Percentiles rank a stretch among this genome's conserved stretches.
Evolutionary conservation across 352 stramenopile genomes (phyloP).

Genomic region (Bremia lactucae): DNA sequence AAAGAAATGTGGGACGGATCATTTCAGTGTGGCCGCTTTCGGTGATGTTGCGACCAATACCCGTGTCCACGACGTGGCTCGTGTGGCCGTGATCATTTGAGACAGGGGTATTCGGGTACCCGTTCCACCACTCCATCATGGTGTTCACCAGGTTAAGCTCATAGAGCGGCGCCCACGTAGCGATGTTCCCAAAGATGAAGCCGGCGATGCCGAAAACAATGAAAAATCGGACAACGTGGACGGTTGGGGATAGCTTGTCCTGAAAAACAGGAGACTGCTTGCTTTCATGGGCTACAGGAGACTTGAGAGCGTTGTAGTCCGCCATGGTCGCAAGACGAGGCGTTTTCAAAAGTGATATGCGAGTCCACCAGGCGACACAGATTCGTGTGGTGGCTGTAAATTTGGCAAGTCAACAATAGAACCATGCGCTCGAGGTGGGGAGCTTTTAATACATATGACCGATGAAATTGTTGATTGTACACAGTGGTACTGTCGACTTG

Average conservation of each 20-base stretch:
- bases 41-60: constrained; percentile 37
- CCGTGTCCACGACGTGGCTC: constrained; percentile 36
- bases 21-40: constrained; percentile 55
- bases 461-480: too few relatives aligned
- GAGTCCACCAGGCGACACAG: too few relatives aligned
- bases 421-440: too few relatives aligned
- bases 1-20: constrained; percentile 50
- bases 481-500: too few relatives aligned
- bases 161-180: constrained; percentile 40
- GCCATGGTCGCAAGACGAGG: constrained; percentile 19
- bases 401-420: too few relatives aligned
- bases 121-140: constrained; percentile 49
- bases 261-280: background rate
- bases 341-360: too few relatives aligned
- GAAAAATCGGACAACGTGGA: constrained; percentile 24
- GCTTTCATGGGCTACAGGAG: constrained; percentile 12
- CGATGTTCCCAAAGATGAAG: constrained; percentile 59
- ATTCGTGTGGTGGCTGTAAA: too few relatives aligned
- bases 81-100: constrained; percentile 23
- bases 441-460: too few relatives aligned
- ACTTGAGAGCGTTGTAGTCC: constrained; percentile 23
- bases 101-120: constrained; percentile 30
- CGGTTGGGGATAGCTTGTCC: constrained; percentile 3
- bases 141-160: constrained; percentile 41
- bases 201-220: constrained; percentile 24